phyloP scores from a whole-genome alignment of 2,329 filamentous ascomycete genomes.

The Stenocarpella maydis region DNA sequence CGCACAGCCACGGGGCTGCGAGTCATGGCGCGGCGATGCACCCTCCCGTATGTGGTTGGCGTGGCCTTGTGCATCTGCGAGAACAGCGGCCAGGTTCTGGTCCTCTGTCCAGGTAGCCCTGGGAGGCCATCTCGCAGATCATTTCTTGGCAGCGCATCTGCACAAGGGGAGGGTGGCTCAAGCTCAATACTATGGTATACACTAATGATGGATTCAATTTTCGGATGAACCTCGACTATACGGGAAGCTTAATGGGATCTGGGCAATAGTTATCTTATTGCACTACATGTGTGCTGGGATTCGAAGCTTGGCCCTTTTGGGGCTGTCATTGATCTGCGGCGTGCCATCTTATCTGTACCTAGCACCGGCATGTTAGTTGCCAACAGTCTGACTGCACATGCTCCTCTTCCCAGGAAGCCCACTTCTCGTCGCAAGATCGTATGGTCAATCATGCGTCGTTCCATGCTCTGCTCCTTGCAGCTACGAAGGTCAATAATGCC shows the following conservation, averaged over 20 bases:
- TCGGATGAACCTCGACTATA: constrained; percentile 17
- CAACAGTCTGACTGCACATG: background rate
- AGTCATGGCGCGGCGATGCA: constrained; percentile 21
- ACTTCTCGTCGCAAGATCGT: background rate
- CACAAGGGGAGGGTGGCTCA: background rate
- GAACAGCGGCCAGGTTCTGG: background rate
- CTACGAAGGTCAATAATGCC: background rate
- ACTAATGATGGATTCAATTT: too few species aligned
- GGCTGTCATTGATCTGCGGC: background rate
- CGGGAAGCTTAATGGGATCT: constrained; percentile 21
- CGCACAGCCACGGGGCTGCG: constrained; percentile 11
- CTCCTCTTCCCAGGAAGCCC: background rate
- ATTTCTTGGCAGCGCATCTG: background rate
- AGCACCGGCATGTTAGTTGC: background rate
- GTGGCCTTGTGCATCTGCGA: constrained; percentile 9
- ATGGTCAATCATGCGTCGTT: background rate
- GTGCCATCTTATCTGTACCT: background rate
- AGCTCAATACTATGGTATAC: background rate
- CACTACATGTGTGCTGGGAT: background rate
- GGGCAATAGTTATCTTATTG: background rate
- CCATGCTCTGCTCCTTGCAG: background rate
- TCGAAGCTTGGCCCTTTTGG: background rate
- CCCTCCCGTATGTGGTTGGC: constrained; percentile 6
- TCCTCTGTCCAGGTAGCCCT: constrained; percentile 3
- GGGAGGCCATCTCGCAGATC: background rate